A percentile compares a stretch with the other conserved stretches of the same genome.
Conservation (phyloP, 148 eudicot species). For the Dianthus caryophyllus region DNA sequence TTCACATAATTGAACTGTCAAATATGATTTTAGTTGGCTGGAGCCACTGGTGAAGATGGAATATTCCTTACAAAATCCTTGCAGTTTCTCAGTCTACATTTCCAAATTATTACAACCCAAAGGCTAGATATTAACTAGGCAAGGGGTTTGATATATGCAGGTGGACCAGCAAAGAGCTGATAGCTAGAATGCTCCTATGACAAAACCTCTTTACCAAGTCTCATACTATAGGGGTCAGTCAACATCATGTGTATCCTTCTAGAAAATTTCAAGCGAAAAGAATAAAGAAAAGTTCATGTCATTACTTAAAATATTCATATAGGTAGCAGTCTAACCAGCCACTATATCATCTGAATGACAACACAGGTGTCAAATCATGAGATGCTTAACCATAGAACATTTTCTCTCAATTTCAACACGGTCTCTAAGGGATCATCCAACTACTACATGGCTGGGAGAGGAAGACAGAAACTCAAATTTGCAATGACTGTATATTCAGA, state of each 20-base stretch:
- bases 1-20: background rate
- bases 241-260: constrained; percentile 20
- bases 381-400: constrained; percentile 5
- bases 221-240: constrained; percentile 13
- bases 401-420: background rate
- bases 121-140: constrained; percentile 12
- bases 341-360: background rate
- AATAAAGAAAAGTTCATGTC: background rate
- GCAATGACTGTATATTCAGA: background rate
- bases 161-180: constrained; percentile 21
- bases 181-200: constrained; percentile 10
- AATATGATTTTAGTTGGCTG: background rate
- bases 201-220: constrained; percentile 12
- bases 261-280: constrained; percentile 9
- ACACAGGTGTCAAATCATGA: background rate
- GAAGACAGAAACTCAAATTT: background rate
- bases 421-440: background rate
- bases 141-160: constrained; percentile 9
- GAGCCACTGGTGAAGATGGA: constrained; percentile 14
- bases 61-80: constrained; percentile 12
- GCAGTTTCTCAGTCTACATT: background rate
- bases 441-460: background rate
- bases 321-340: background rate
- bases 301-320: background rate
- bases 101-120: constrained; percentile 14